These are phyloP conservation scores for Aquilaria malaccensis DNA, from an alignment of 345 rosid genomes.

Conservation along the genomic window DNA sequence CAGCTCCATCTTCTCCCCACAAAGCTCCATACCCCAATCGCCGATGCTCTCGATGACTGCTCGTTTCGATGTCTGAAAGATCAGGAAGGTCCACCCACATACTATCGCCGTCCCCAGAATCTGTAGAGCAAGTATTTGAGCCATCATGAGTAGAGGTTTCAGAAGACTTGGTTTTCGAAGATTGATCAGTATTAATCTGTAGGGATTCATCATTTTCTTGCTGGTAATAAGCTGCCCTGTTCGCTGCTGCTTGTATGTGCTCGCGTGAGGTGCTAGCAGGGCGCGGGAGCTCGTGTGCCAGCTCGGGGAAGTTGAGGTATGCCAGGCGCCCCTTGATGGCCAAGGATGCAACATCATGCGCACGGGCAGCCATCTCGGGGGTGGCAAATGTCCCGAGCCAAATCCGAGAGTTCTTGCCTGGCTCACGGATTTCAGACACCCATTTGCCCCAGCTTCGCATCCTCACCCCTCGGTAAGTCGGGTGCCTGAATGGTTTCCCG, in stretches of 20 bases:
- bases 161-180: background rate
- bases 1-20: constrained; percentile 12
- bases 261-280: constrained; percentile 5
- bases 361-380: constrained; percentile 18
- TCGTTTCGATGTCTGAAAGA: constrained; percentile 6
- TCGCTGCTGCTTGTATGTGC: constrained; percentile 15
- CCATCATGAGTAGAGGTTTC: constrained; percentile 1
- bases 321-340: constrained; percentile 15
- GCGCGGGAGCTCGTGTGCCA: constrained; percentile 14
- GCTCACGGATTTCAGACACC: constrained; percentile 18
- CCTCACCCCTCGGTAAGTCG: constrained; percentile 16
- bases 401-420: constrained; percentile 12
- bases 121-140: background rate
- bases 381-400: constrained; percentile 20
- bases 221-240: constrained; percentile 2
- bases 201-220: background rate
- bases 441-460: constrained; percentile 22
- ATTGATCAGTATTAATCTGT: background rate
- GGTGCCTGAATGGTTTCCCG: constrained; percentile 2
- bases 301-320: constrained; percentile 14
- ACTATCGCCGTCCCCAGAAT: background rate
- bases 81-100: constrained; percentile 19
- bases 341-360: constrained; percentile 16
- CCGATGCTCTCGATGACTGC: background rate
- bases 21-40: constrained; percentile 1